These are phyloP conservation scores for Vitis hybrid DNA, from an alignment of 177 flowering plant species.

Conservation along the genomic window DNA sequence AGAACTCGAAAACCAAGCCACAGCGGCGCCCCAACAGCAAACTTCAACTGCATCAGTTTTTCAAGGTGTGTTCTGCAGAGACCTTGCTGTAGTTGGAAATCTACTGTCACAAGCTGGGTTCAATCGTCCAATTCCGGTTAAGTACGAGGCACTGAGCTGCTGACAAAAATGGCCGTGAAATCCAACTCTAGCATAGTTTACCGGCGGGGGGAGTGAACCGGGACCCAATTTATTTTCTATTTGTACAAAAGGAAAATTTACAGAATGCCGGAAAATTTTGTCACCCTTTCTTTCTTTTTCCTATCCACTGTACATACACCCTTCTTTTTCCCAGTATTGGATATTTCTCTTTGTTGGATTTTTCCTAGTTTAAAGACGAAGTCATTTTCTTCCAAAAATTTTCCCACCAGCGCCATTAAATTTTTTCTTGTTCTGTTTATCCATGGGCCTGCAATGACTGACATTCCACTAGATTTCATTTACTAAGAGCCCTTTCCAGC, in stretches of 20 bases:
- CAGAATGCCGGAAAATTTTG: constrained; percentile 44
- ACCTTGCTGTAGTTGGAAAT: constrained; percentile 70
- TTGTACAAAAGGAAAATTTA: constrained; percentile 25
- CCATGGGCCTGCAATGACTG: constrained; percentile 21
- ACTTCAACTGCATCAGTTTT: constrained; percentile 32
- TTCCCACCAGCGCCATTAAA: constrained; percentile 7
- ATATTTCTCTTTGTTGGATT: constrained; percentile 11
- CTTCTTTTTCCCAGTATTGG: neutral
- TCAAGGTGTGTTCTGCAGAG: constrained; percentile 92
- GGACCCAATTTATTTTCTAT: constrained; percentile 9
- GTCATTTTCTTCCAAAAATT: neutral
- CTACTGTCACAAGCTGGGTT: constrained; percentile 73
- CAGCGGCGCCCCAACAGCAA: neutral
- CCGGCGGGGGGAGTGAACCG: constrained; percentile 13
- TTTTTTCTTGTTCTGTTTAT: constrained; percentile 18
- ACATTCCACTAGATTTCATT: constrained; percentile 31
- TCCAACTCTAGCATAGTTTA: constrained; percentile 1
- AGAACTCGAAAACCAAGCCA: constrained; percentile 6
- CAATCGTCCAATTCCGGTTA: constrained; percentile 68
- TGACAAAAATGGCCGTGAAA: constrained; percentile 13
- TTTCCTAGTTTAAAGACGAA: neutral
- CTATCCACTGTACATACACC: too few relatives aligned
- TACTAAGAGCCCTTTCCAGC: constrained; percentile 1
- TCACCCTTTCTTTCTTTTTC: constrained; percentile 7
- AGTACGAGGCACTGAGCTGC: constrained; percentile 93